phyloP scores from a whole-genome alignment of 1,284 basidiomycete species.

The Tremellales sp. region DNA sequence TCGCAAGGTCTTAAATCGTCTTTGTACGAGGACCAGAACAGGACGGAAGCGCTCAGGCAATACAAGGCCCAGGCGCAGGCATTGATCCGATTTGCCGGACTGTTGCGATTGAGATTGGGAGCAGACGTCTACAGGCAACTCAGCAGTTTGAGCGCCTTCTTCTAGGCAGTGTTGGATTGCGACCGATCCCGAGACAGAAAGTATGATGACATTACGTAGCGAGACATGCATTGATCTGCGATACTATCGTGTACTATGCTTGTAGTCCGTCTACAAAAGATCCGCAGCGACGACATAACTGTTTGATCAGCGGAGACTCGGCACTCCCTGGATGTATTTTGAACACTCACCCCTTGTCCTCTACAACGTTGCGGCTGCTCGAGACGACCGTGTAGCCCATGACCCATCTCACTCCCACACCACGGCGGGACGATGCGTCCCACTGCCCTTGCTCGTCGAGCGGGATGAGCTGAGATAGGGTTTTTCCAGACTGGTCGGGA shows the following conservation, averaged over 20 bases:
- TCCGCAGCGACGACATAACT: not conserved
- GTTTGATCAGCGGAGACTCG: too few species aligned
- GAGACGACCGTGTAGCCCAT: constrained; percentile 45
- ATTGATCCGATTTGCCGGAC: constrained; percentile 81
- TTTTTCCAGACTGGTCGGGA: constrained; percentile 7
- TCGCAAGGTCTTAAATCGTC: constrained; percentile 73
- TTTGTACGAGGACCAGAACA: constrained; percentile 56
- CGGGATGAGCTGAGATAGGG: constrained; percentile 19
- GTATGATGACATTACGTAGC: too few species aligned
- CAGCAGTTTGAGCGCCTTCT: constrained; percentile 40
- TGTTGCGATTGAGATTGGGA: constrained; percentile 81
- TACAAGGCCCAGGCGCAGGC: constrained; percentile 46
- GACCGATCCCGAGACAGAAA: too few species aligned
- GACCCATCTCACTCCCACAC: constrained; percentile 41
- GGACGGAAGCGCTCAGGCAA: constrained; percentile 34
- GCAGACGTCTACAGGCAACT: constrained; percentile 88
- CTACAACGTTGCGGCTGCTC: constrained; percentile 42
- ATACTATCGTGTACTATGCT: too few species aligned
- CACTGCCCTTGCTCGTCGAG: constrained; percentile 25
- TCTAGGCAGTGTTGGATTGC: too few species aligned
- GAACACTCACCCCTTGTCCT: constrained; percentile 40
- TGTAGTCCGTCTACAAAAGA: too few species aligned
- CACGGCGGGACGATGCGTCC: constrained; percentile 12
- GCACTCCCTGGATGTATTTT: not conserved
- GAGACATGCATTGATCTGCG: too few species aligned